These are phyloP conservation scores for Apiospora pterosperma DNA, from an alignment of 2,329 filamentous ascomycete species.

Conservation along the genomic window DNA sequence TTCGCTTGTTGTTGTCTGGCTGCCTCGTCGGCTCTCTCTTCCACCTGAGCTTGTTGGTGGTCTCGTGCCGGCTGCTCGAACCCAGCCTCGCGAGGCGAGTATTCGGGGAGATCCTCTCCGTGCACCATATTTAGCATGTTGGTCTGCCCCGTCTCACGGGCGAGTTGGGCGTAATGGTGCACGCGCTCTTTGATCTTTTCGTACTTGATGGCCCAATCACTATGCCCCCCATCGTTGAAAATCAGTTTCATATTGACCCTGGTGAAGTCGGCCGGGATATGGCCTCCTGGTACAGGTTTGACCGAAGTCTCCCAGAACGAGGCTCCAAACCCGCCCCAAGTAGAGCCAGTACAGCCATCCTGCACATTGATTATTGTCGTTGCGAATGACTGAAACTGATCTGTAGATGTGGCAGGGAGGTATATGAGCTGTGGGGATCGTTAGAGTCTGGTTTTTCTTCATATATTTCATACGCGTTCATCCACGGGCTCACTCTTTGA, in stretches of 20 bases:
- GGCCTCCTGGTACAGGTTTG: slow-evolving; percentile 77
- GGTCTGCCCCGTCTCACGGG: slow-evolving; percentile 61
- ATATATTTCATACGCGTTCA: slow-evolving; percentile 2
- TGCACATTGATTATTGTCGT: slow-evolving; percentile 82
- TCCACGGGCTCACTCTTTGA: slow-evolving; percentile 62
- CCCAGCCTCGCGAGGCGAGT: slow-evolving; percentile 58
- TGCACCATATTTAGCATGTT: slow-evolving; percentile 57
- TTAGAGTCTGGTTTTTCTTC: slow-evolving; percentile 14
- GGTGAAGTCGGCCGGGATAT: slow-evolving; percentile 70
- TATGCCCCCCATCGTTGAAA: slow-evolving; percentile 94
- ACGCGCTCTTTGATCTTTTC: slow-evolving; percentile 82
- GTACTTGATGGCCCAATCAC: slow-evolving; percentile 81
- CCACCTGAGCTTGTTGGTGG: slow-evolving; percentile 19
- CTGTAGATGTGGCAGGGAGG: slow-evolving; percentile 68
- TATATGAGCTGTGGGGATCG: slow-evolving; percentile 70
- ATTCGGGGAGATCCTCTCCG: slow-evolving; percentile 84
- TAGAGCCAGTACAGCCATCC: slow-evolving; percentile 81
- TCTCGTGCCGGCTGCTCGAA: slow-evolving; percentile 12
- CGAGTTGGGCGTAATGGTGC: slow-evolving; percentile 74
- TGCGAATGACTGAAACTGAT: slow-evolving; percentile 80
- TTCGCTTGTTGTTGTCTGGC: slow-evolving; percentile 22
- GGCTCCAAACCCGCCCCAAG: slow-evolving; percentile 73
- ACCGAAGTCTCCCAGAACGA: slow-evolving; percentile 85
- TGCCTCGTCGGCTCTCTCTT: slow-evolving; percentile 20
- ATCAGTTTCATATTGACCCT: slow-evolving; percentile 79